Evolutionary conservation across 306 rosid species (phyloP).

Genomic region (Cicer yamashitae): DNA sequence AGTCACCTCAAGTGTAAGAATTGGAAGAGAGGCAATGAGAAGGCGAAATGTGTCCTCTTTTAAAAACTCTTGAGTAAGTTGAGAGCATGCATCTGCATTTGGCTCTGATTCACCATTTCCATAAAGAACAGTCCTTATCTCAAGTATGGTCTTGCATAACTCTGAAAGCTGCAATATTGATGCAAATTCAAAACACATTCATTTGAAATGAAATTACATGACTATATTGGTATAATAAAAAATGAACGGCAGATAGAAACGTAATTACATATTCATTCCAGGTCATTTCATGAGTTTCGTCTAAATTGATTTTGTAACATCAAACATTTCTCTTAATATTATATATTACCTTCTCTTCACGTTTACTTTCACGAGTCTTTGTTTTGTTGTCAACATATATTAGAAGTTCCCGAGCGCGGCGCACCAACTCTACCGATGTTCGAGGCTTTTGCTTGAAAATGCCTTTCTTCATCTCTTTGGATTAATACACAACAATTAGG

Average conservation of each 20-base stretch:
- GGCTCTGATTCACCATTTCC: constrained; percentile 71
- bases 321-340: too few relatives aligned
- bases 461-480: constrained; percentile 40
- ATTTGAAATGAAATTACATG: background rate
- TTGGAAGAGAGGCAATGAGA: constrained; percentile 57
- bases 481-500: background rate
- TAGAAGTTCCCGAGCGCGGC: constrained; percentile 52
- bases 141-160: constrained; percentile 53
- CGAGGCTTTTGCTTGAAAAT: constrained; percentile 58
- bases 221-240: too few relatives aligned
- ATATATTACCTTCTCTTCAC: constrained; percentile 60
- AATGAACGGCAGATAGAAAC: too few relatives aligned
- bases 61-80: constrained; percentile 67
- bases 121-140: constrained; percentile 59
- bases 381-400: constrained; percentile 38
- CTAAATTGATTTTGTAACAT: too few relatives aligned
- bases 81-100: constrained; percentile 63
- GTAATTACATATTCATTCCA: too few relatives aligned
- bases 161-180: constrained; percentile 55
- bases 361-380: constrained; percentile 48
- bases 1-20: constrained; percentile 61
- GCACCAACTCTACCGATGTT: constrained; percentile 56
- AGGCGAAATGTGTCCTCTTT: constrained; percentile 61
- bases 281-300: too few relatives aligned
- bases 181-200: background rate